Base-by-base conservation (phyloP, 805 yeast genomes). In the Cyberlindnera maritima region DNA sequence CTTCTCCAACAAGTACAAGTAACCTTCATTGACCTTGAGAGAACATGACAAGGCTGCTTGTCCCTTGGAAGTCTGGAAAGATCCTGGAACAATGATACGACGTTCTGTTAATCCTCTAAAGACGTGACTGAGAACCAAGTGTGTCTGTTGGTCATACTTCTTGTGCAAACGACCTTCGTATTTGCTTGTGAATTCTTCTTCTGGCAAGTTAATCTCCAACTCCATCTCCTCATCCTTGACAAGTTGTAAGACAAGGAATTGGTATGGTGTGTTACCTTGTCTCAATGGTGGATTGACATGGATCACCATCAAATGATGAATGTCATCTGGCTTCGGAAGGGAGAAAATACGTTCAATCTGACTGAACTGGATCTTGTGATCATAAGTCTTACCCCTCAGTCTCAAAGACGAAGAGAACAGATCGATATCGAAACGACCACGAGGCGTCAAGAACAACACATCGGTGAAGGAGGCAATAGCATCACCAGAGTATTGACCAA, bases 391-490 rank as follows among this genome's bases (percentile, higher is more conserved):
- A 65, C 99, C 99, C 60, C 99, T 82, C 43, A 94, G 76, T 63
- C 98, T 82, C 67, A 94, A 79, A 43, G 94, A 86, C 26, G 80
- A 79, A 31, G 88, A 83, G 68, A 88, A 94, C 83, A 94, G 85
- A 67, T 92, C 97, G 58, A 94, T 86, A 66, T 94, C 98, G 66
- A 91, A 94, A 67, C 99, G 92, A 55, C 99, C 99, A 77, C 99
- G 84, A 60, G 99, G 99, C 1, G 98, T 94, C 49, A 94, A 80
- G 75, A 94, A 89, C 63, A 92, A 75, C 4, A 91, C 81, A 59
- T 92, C 98, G 42, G 86, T 80, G 70, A 92, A 91, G 6, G 97
- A 86, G 4, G 89, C 97, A 64, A 94, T 85, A 9, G 96, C 94
- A 55, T 91, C 96, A 34, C 98, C 98, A 1, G 96, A 83, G 41